Conservation (phyloP, 768 basidiomycete genomes). For the Mycena filopes region DNA sequence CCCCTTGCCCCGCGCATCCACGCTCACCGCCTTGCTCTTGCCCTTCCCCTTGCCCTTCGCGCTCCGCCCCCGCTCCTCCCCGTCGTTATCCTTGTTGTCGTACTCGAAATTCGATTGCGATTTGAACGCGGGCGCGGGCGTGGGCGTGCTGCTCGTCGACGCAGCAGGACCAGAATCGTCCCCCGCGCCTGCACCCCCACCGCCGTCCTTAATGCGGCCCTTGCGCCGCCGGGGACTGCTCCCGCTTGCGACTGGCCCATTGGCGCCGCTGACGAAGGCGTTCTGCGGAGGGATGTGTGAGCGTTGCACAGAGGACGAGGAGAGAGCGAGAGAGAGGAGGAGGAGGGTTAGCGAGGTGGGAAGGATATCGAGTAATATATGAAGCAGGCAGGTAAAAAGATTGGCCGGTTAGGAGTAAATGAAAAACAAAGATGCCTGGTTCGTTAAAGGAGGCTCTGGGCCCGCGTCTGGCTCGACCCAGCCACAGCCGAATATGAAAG, state of each 20-base stretch:
- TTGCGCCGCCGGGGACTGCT: conserved; percentile 47
- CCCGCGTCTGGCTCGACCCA: too few species aligned
- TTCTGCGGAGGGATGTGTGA: conserved; percentile 1
- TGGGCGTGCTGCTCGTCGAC: not conserved
- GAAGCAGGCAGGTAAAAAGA: too few species aligned
- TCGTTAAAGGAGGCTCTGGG: too few species aligned
- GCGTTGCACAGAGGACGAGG: too few species aligned
- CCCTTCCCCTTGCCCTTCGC: conserved; percentile 47
- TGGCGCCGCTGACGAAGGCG: not conserved
- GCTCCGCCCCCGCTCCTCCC: conserved; percentile 19
- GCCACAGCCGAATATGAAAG: too few species aligned
- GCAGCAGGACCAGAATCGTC: conserved; percentile 33
- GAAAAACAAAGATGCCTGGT: too few species aligned
- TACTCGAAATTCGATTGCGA: too few species aligned
- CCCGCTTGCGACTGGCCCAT: conserved; percentile 40
- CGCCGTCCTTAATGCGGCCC: conserved; percentile 45
- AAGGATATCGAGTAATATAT: too few species aligned
- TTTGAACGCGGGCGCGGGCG: too few species aligned
- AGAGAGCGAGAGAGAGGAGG: too few species aligned
- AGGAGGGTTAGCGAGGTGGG: too few species aligned
- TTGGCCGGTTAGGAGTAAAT: too few species aligned
- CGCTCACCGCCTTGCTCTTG: conserved; percentile 30
- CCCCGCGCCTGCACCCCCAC: conserved; percentile 33
- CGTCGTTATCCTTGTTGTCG: not conserved
- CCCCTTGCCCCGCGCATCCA: conserved; percentile 36